Conservation (phyloP, 139 green algal species). For the Chlamydomonas urium region DNA sequence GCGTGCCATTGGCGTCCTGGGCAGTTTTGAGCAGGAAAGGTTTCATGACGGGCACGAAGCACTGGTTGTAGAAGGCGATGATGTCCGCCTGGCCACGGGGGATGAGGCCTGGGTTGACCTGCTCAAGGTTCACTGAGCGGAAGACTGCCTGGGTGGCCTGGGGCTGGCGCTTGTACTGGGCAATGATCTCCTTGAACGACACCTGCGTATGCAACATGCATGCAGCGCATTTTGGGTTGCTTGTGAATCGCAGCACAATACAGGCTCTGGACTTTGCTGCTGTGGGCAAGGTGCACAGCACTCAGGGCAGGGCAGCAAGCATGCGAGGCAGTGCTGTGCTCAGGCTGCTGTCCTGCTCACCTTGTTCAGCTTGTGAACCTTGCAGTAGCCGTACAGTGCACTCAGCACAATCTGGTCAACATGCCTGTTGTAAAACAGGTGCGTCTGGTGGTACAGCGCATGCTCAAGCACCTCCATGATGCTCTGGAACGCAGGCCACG, state of each 20-base stretch:
- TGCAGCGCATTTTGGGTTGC: too few relatives aligned
- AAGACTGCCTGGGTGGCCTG: conserved; percentile 68
- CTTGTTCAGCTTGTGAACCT: conserved; percentile 58
- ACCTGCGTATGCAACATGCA: too few relatives aligned
- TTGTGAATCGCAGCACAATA: too few relatives aligned
- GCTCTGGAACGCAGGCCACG: conserved; percentile 16
- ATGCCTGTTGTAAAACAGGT: conserved; percentile 86
- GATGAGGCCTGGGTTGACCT: conserved; percentile 37
- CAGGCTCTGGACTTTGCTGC: background rate
- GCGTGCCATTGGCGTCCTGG: background rate
- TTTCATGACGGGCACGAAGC: conserved; percentile 66
- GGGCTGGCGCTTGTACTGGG: conserved; percentile 74
- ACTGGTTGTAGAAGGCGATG: conserved; percentile 89
- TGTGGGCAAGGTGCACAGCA: background rate
- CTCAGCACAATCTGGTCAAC: conserved; percentile 87
- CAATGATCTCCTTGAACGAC: conserved; percentile 84
- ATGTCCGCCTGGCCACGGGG: conserved; percentile 56
- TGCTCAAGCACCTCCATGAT: conserved; percentile 46
- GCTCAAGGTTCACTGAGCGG: conserved; percentile 65
- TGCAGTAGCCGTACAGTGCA: conserved; percentile 87
- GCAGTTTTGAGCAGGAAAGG: conserved; percentile 32
- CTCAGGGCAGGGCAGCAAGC: background rate
- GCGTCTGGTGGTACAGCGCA: conserved; percentile 67
- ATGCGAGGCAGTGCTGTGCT: too few relatives aligned
- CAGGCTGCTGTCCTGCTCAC: conserved; percentile 3